Conservation (phyloP, 495 filamentous ascomycete genomes). For the Cercophora scortea region DNA sequence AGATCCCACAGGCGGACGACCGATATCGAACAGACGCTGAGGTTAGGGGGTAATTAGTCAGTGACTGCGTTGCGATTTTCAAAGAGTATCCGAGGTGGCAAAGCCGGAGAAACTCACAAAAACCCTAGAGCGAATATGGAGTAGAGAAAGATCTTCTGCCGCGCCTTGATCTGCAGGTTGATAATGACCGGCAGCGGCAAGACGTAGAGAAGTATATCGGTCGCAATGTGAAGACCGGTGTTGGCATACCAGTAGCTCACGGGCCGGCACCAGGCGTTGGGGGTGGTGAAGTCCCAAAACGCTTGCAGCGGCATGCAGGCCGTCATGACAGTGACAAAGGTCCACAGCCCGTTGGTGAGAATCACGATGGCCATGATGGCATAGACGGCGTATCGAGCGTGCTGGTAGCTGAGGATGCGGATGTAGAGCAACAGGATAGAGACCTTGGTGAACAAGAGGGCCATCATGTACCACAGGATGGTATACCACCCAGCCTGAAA, state of each 20-base stretch:
- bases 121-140: conserved; percentile 15
- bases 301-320: conserved; percentile 14
- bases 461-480: conserved; percentile 19
- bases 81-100: not conserved
- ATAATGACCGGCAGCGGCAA: conserved; percentile 25
- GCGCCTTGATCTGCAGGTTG: conserved; percentile 12
- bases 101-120: conserved; percentile 4
- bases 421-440: conserved; percentile 20
- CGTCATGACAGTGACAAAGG: conserved; percentile 13
- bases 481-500: conserved; percentile 20
- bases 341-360: conserved; percentile 12
- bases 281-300: conserved; percentile 7
- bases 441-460: conserved; percentile 21
- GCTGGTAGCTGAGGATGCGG: conserved; percentile 18
- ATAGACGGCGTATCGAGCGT: conserved; percentile 11
- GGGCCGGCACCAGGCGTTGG: conserved; percentile 9
- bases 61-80: not conserved
- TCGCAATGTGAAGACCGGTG: conserved; percentile 18
- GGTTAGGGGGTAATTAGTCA: not conserved
- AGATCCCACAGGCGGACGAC: conserved; percentile 23
- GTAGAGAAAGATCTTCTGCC: conserved; percentile 16
- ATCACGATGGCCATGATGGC: conserved; percentile 11
- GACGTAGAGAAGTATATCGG: conserved; percentile 24
- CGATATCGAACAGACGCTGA: conserved; percentile 19
- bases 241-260: conserved; percentile 12